Evolutionary conservation across 805 yeast species (phyloP), one percentile per base, ranked within the genome.

Genomic region (Candida bentonensis): DNA sequence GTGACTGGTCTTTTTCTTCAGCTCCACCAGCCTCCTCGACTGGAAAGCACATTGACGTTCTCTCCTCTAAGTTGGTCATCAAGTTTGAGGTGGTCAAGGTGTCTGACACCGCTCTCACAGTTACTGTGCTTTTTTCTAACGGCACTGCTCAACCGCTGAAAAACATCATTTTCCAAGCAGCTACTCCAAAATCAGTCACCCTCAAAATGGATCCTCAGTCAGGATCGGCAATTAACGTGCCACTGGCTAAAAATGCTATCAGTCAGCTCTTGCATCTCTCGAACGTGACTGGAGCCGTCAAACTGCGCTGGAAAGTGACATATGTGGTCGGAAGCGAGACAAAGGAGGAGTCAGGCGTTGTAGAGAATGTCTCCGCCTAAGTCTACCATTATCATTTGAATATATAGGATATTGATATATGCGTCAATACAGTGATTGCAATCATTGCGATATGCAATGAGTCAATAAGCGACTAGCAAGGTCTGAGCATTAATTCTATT

Each of bases 271-370:
- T 75, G 42, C 55, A 61, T 42, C 54, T 70, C 27, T 65, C 60
- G 25, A 60, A 59, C 30, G 64, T 65, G 20, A 22, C 34, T 2
- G 58, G 57, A 22, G 63, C 67, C n/a, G 60, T 81, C 51, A 83
- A 82, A 60, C 68, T 85, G 47, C 81, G 84, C 60, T 85, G 88
- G 89, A 82, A 79, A 59, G 70, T 73, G 21, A 73, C 73, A 46
- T 84, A 74, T 57, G 52, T 55, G 9, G 57, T 70, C 7, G 73
- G 72, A 44, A 74, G 77, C n/a, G 57, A 59, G 21, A 58, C 61
- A 5, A 61, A 61, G 20, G 79, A 73, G 51, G 82, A 77, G 50
- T 69, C 77, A 7, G 85, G 86, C 4, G 76, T 78, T 21, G 64
- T 64, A 3, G 55, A 59, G 22, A 46, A 46, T 28, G 28, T 53